Base-by-base conservation (phyloP, 2,329 filamentous ascomycete genomes). In the Aspergillus persii region DNA sequence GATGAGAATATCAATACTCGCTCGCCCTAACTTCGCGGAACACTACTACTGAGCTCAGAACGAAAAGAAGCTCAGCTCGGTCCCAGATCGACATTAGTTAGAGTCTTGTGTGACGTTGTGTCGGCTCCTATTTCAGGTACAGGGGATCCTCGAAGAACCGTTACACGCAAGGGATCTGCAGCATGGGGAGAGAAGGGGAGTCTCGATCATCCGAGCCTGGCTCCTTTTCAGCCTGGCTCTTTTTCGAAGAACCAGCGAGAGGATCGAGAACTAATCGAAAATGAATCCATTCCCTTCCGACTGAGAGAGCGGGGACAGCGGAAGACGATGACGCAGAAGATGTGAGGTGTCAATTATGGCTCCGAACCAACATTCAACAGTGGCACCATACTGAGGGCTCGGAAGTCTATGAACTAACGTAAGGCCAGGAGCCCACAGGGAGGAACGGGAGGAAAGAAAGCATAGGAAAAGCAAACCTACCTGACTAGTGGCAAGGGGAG, bases 91-190 rank as follows among this genome's bases (percentile, higher is more conserved):
- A 15, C 54, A 48, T 50, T 51, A 46, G 33, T 41, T 39, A 23
- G 30, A 1, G n/a, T 36, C 36, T 50, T 52, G 55, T 57, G 55
- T 57, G 55, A 57, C 55, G 23, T 48, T 50, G 41, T 48, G 33
- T 11, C 15, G 26, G 26, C 36, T 36, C 50, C 53, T 56, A 27
- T 27, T 23, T 47, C 44, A 47, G 44, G 44, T 15, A 47, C 26
- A 47, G 18, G 26, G 26, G 44, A 27, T 23, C 44, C 18, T 15
- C 26, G 15, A 50, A 31, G 30, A 39, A 30, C 53, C 53, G 53
- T 56, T 56, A 56, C 53, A 56, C 23, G 53, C 46, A 56, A 56
- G 53, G 53, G 53, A 47, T 47, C 15, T 8, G n/a, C 18, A 46
- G 8, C 41, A 46, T 46, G 15, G 41, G 23, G 3, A 36, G 33